Base-by-base conservation (phyloP, 2,329 filamentous ascomycete genomes). In the Venturia nashicola region DNA sequence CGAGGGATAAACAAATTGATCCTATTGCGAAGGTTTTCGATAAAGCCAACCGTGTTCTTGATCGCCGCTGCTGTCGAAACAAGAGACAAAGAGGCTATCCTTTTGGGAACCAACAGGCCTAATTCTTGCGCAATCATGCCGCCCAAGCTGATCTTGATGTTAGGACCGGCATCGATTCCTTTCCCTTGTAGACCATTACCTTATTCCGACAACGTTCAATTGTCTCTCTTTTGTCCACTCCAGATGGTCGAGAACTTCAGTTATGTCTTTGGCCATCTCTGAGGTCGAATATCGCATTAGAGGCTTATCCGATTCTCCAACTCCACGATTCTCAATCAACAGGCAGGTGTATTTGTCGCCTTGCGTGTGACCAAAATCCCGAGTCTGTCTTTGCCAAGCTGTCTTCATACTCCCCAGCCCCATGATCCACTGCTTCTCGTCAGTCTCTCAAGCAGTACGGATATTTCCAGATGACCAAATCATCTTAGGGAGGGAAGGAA, bases 81-180 rank as follows among this genome's bases (percentile, higher is more conserved):
- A 18, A 82, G 74, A 23, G 77, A 77, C 20, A 82, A 70, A n/a
- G 77, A 78, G 65, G 76, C 79, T 64, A 81, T 77, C 14, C 79
- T 75, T 3, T 76, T 68, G 1, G 80, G 79, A 32, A 80, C 77
- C n/a, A 78, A 72, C 42, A 74, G 69, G 18, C 48, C n/a, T 4
- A 96, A 71, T 76, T 96, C 91, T 75, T 96, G 91, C 2, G 89
- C 85, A 69, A 96, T 93, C 91, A 96, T 96, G 70, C 91, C 91
- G 67, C 91, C 91, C 82, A 96, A 48, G 43, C 62, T 64, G 14
- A 1, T n/a, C 7, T 18, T 7, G 8, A 27, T 57, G 51, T 57
- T 57, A 57, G 51, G 11, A 32, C 11, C 2, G 11, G 14, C 12
- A 8, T 14, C 20, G 12, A 9, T 36, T 36, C 9, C 12, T 36